phyloP scores from a whole-genome alignment of 2,329 filamentous ascomycete genomes.

The Aspergillus viridinutans region DNA sequence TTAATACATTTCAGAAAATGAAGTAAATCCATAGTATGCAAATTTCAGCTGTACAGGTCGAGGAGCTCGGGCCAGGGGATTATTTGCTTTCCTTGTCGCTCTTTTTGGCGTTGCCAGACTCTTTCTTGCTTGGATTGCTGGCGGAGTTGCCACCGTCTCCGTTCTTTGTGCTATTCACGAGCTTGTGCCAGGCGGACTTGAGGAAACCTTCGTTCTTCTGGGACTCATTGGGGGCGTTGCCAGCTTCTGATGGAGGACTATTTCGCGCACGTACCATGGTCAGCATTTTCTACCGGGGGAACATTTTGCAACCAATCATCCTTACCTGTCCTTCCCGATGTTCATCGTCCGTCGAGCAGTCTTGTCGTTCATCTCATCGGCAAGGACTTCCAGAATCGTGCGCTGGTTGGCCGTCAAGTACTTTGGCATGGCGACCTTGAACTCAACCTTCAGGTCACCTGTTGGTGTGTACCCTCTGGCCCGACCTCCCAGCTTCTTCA shows the following conservation, averaged over 20 bases:
- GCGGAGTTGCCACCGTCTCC: conserved; percentile 23
- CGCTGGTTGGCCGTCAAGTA: conserved; percentile 88
- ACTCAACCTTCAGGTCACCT: conserved; percentile 89
- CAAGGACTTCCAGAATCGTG: conserved; percentile 89
- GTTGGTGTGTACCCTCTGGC: conserved; percentile 51
- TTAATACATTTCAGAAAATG: conserved; percentile 14
- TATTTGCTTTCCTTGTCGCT: conserved; percentile 26
- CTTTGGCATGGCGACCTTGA: conserved; percentile 92
- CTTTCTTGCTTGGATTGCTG: conserved; percentile 27
- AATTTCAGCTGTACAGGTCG: conserved; percentile 16
- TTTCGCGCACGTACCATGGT: not conserved
- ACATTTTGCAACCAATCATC: conserved; percentile 1
- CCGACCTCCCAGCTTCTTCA: conserved; percentile 74
- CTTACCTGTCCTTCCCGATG: conserved; percentile 57
- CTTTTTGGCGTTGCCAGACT: conserved; percentile 19
- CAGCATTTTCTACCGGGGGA: conserved; percentile 2
- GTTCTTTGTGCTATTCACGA: conserved; percentile 65
- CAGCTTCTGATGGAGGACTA: conserved; percentile 19
- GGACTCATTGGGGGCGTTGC: conserved; percentile 31
- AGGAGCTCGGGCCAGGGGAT: conserved; percentile 33
- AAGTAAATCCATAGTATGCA: conserved; percentile 11
- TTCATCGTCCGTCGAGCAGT: conserved; percentile 92
- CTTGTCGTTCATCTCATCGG: conserved; percentile 92
- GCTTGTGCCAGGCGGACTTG: conserved; percentile 86
- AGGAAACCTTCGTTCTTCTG: conserved; percentile 86